Evolutionary conservation across 208 protist species (phyloP).

Genomic region (Phytomonas francai): DNA sequence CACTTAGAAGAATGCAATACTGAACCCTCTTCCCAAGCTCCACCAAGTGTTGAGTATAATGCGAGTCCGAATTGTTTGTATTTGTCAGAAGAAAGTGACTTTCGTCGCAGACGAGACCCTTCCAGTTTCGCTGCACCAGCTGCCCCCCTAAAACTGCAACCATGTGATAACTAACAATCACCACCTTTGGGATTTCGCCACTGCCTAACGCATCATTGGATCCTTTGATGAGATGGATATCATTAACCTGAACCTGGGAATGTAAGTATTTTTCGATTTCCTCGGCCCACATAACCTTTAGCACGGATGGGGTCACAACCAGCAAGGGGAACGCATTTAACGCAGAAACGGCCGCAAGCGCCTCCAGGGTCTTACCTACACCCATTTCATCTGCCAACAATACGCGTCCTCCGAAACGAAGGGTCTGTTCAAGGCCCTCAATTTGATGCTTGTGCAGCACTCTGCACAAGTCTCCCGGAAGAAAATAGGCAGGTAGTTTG

Average conservation of each 20-base stretch:
- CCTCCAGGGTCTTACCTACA: constrained; percentile 74
- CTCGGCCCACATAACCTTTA: constrained; percentile 78
- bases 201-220: constrained; percentile 40
- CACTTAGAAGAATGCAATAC: constrained; percentile 64
- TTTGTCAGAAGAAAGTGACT: constrained; percentile 79
- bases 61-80: constrained; percentile 38
- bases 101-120: constrained; percentile 63
- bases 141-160: constrained; percentile 31
- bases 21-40: constrained; percentile 25
- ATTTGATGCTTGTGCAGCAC: constrained; percentile 53
- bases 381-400: constrained; percentile 85
- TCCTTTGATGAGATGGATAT: constrained; percentile 62
- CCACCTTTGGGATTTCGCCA: constrained; percentile 40
- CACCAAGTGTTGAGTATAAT: constrained; percentile 47
- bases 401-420: constrained; percentile 35
- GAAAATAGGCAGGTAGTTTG: not conserved
- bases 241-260: constrained; percentile 47
- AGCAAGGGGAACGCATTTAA: constrained; percentile 58
- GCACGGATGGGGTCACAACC: constrained; percentile 63
- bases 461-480: constrained; percentile 15
- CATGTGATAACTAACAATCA: constrained; percentile 83
- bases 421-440: constrained; percentile 38
- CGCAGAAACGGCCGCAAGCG: constrained; percentile 49
- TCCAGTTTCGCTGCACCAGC: constrained; percentile 34
- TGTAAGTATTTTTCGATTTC: constrained; percentile 71